Evolutionary conservation across 2,329 filamentous ascomycete species (phyloP), one percentile per base, ranked within the genome.

Genomic region (Emericellopsis cladophorae): DNA sequence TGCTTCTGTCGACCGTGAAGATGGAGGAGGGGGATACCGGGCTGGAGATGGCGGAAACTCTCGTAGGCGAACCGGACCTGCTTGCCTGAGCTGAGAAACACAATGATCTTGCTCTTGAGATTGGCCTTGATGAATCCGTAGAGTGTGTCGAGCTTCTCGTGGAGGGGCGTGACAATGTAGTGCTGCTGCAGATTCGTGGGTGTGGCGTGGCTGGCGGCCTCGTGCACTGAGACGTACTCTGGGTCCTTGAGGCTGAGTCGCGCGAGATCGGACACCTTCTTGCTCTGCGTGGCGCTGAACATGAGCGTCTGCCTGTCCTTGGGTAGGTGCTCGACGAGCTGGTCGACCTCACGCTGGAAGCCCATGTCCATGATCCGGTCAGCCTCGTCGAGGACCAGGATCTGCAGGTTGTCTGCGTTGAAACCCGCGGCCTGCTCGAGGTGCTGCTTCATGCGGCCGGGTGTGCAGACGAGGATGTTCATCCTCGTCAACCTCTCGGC

Each of bases 301-400:
- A 98, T 76, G 55, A 98, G 71, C 0, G 92, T 98, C 62, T 98
- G 92, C 46, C 92, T 73, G 23, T 81, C 68, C 51, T 78, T 81
- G 1, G 92, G 92, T 2, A 98, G 68, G 56, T 96, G 93, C 46
- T 94, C 88, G 23, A 98, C 65, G 39, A 98, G 84, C 1, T 92
- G 92, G 61, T 98, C 92, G 4, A 98, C 81, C 1, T 86, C 86
- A 5, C 72, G 69, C 60, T 94, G 82, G 58, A 98, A 98, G 5
- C 92, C 92, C 87, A 96, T 92, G 55, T 98, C 92, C 73, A 98
- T 79, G 54, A 95, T 95, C 32, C 92, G 78, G 59, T 98, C 92
- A 3, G 92, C 92, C 60, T 98, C 92, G 53, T 98, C 92, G 42
- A 98, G 68, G 0, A 98, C 89, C 39, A 98, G 67, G 58, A 98